A percentile compares a stretch with the other conserved stretches of the same genome.
Evolutionary conservation across 495 filamentous ascomycete species (phyloP).

Genomic region (Bryoglossum gracile): DNA sequence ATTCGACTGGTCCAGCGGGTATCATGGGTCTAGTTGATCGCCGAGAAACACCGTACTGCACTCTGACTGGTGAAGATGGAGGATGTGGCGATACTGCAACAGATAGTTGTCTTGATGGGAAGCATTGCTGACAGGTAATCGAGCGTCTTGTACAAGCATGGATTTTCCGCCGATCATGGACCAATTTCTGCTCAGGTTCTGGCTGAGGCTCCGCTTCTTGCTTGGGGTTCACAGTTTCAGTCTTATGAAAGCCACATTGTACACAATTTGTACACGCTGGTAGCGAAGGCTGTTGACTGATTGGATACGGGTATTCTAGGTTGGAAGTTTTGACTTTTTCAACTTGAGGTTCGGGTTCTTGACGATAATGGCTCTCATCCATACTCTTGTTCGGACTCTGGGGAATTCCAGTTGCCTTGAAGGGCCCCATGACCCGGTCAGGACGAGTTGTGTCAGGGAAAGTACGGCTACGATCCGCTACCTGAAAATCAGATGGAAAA

Average conservation of each 20-base stretch:
- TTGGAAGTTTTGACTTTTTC: no score
- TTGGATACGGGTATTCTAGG: no score
- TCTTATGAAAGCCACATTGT: no score
- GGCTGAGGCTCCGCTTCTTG: no score
- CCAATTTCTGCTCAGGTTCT: neutral
- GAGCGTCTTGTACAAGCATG: slow-evolving; percentile 3
- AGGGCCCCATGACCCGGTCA: neutral
- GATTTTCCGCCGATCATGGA: neutral
- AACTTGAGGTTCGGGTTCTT: no score
- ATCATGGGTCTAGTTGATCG: neutral
- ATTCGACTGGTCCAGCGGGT: neutral
- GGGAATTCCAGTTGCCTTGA: neutral
- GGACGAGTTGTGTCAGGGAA: neutral
- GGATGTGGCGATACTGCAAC: neutral
- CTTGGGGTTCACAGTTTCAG: no score
- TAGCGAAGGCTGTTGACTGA: no score
- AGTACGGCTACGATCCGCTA: neutral
- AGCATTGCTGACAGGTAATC: slow-evolving; percentile 1
- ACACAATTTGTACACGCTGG: no score
- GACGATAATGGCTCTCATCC: slow-evolving; percentile 5
- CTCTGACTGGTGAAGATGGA: neutral
- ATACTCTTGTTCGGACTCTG: neutral
- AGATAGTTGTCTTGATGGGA: neutral
- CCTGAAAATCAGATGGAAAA: neutral
- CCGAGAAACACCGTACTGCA: neutral